Conservation (phyloP, 148 eudicot genomes). For the Mesembryanthemum crystallinum region DNA sequence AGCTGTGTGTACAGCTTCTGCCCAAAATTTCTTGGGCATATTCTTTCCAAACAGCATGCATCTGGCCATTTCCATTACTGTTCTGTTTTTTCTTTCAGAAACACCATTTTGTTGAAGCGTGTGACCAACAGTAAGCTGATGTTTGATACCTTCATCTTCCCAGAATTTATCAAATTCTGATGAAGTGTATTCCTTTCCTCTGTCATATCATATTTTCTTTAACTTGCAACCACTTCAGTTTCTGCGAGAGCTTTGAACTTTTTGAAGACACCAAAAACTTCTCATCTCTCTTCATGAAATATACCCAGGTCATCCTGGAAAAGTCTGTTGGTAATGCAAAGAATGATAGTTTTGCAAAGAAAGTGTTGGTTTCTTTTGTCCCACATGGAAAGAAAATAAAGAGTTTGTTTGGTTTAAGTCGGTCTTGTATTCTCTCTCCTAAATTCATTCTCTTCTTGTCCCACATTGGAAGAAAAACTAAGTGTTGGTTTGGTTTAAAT, state of each 20-base stretch:
- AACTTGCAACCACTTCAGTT: not conserved
- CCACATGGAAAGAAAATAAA: too few relatives aligned
- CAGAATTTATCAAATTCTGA: not conserved
- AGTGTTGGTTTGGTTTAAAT: too few relatives aligned
- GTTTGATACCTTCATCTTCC: not conserved
- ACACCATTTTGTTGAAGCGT: not conserved
- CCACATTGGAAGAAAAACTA: too few relatives aligned
- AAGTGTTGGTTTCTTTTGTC: too few relatives aligned
- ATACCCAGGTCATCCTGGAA: not conserved
- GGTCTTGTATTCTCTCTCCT: too few relatives aligned
- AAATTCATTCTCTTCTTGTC: too few relatives aligned
- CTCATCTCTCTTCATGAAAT: not conserved
- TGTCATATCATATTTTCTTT: not conserved
- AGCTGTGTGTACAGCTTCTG: not conserved
- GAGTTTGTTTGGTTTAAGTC: too few relatives aligned
- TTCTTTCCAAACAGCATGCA: not conserved
- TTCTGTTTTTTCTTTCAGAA: not conserved
- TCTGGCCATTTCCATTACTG: not conserved
- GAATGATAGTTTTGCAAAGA: too few relatives aligned
- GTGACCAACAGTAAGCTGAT: not conserved
- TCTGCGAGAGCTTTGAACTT: not conserved
- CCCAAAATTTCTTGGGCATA: slow-evolving; percentile 4
- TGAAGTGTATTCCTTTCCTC: too few relatives aligned
- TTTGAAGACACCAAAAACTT: not conserved
- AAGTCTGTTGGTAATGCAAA: too few relatives aligned